Evolutionary conservation across 345 rosid species (phyloP).

Genomic region (Salix purpurea): DNA sequence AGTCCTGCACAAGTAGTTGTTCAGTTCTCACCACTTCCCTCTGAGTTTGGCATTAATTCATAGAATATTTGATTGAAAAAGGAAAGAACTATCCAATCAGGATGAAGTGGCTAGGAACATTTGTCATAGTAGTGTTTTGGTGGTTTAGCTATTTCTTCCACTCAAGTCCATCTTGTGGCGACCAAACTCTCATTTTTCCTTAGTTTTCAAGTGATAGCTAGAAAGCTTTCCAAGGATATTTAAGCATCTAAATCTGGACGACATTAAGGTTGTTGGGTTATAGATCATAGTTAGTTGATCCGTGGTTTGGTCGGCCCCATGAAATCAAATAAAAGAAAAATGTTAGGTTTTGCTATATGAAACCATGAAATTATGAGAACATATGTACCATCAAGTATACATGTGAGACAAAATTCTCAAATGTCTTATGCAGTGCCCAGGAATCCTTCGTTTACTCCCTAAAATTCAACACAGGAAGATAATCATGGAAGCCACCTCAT

Average conservation of each 20-base stretch:
- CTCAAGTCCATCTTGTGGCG: background rate
- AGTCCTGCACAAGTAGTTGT: background rate
- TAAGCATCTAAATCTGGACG: background rate
- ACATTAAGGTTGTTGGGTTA: slow-evolving; percentile 15
- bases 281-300: slow-evolving; percentile 46
- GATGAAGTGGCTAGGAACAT: background rate
- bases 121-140: background rate
- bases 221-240: background rate
- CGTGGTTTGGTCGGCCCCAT: slow-evolving; percentile 26
- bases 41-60: background rate
- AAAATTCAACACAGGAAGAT: slow-evolving; percentile 6
- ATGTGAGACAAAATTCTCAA: slow-evolving; percentile 9
- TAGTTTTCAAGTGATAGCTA: background rate
- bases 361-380: background rate
- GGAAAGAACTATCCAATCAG: background rate
- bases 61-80: background rate
- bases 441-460: slow-evolving; percentile 14
- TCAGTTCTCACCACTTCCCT: background rate
- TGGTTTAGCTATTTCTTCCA: slow-evolving; percentile 9
- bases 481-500: slow-evolving; percentile 17
- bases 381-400: no score
- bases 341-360: background rate
- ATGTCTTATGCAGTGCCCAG: slow-evolving; percentile 6
- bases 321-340: background rate
- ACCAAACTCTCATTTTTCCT: background rate